phyloP scores from a whole-genome alignment of 2,329 filamentous ascomycete genomes.

The Diaporthe capsici region DNA sequence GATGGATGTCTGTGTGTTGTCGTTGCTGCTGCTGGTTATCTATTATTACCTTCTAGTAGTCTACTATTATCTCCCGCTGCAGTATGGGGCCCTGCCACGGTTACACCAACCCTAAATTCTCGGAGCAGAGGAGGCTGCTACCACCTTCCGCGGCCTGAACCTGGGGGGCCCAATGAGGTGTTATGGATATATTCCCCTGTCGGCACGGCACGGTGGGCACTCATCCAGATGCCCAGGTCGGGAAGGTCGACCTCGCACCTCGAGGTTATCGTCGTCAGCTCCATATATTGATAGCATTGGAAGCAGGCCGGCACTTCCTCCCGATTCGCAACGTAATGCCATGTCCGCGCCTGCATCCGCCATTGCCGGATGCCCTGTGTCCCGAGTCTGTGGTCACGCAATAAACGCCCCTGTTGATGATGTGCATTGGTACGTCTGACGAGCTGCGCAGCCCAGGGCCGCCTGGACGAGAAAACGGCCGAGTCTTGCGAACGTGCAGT shows the following conservation, averaged over 20 bases:
- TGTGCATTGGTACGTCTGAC: constrained; percentile 28
- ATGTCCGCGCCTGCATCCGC: constrained; percentile 13
- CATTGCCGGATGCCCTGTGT: constrained; percentile 6
- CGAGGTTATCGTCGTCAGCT: constrained; percentile 29
- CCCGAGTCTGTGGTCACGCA: constrained; percentile 31
- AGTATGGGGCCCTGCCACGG: neutral
- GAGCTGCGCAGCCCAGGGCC: neutral
- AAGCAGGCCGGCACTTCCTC: constrained; percentile 3
- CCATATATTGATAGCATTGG: constrained; percentile 1
- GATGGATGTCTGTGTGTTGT: constrained; percentile 2
- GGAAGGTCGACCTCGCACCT: constrained; percentile 24
- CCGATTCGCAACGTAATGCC: constrained; percentile 23
- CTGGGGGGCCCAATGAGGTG: constrained; percentile 30
- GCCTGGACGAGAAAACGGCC: constrained; percentile 12
- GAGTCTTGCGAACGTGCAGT: constrained; percentile 23
- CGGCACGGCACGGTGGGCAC: constrained; percentile 10
- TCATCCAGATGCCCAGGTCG: constrained; percentile 9
- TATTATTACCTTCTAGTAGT: constrained; percentile 11
- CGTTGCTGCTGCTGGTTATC: neutral
- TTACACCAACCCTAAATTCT: constrained; percentile 20
- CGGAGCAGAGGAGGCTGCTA: constrained; percentile 9
- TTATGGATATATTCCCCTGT: constrained; percentile 32
- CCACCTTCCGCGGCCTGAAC: constrained; percentile 19
- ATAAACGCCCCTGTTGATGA: constrained; percentile 28
- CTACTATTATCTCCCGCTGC: constrained; percentile 12